A percentile compares a stretch with the other conserved stretches of the same genome.
phyloP scores from a whole-genome alignment of 2,329 filamentous ascomycete species.

The Torrubiella hemipterigena region DNA sequence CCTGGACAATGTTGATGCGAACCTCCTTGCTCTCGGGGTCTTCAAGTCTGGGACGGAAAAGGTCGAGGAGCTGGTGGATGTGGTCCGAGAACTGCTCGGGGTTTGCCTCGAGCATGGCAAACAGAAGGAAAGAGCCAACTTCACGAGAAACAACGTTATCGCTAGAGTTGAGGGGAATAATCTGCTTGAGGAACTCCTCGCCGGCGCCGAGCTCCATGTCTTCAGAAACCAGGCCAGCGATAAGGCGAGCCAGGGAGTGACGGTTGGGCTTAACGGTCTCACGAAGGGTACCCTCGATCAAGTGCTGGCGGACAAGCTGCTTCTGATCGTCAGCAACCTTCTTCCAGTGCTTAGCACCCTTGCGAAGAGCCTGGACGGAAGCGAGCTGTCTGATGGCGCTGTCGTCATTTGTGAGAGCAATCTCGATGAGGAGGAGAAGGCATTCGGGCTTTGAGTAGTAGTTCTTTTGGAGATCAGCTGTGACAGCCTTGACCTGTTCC shows the following conservation, averaged over 20 bases:
- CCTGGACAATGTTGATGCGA: slow-evolving; percentile 86
- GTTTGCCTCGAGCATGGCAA: slow-evolving; percentile 79
- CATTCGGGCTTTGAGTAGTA: slow-evolving; percentile 83
- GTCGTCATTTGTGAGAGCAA: slow-evolving; percentile 68
- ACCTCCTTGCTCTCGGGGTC: slow-evolving; percentile 88
- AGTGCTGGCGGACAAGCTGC: slow-evolving; percentile 64
- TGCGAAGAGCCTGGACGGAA: slow-evolving; percentile 75
- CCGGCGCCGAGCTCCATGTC: slow-evolving; percentile 67
- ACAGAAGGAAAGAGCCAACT: slow-evolving; percentile 87
- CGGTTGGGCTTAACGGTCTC: slow-evolving; percentile 67
- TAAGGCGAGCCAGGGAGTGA: slow-evolving; percentile 78
- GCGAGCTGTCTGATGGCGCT: slow-evolving; percentile 74
- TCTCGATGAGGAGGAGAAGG: slow-evolving; percentile 75
- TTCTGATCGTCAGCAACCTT: slow-evolving; percentile 65
- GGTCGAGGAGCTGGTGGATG: slow-evolving; percentile 63
- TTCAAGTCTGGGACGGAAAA: slow-evolving; percentile 79
- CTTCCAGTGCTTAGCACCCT: slow-evolving; percentile 79
- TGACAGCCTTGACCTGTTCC: slow-evolving; percentile 79
- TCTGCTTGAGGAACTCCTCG: slow-evolving; percentile 68
- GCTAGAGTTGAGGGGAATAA: slow-evolving; percentile 70
- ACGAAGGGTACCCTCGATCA: slow-evolving; percentile 72
- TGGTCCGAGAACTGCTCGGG: slow-evolving; percentile 77
- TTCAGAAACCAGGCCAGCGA: slow-evolving; percentile 73
- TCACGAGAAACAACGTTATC: slow-evolving; percentile 69
- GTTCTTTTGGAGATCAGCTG: slow-evolving; percentile 79